Percentiles rank a stretch among this genome's conserved stretches.
Evolutionary conservation across 306 rosid species (phyloP).

Genomic region (Cyamopsis tetragonoloba): DNA sequence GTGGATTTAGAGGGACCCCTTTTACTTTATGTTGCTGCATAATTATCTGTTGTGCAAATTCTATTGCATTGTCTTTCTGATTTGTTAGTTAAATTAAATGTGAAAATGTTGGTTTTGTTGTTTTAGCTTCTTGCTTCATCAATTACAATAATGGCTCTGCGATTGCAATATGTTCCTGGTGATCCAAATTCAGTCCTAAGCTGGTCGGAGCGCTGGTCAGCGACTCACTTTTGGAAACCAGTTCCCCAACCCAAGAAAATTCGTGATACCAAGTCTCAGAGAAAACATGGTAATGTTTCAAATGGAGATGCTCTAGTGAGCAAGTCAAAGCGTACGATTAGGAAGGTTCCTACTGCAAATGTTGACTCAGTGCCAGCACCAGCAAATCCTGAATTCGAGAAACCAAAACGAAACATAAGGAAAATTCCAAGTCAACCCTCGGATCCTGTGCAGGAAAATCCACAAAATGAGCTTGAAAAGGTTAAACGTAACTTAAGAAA

Average conservation of each 20-base stretch:
- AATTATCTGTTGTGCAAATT: neutral
- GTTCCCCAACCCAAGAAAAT: slow-evolving; percentile 69
- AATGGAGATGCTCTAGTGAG: slow-evolving; percentile 53
- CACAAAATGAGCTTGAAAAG: slow-evolving; percentile 92
- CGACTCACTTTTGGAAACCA: slow-evolving; percentile 76
- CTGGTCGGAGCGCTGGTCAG: slow-evolving; percentile 92
- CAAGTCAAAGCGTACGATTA: slow-evolving; percentile 67
- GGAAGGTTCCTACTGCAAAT: slow-evolving; percentile 60
- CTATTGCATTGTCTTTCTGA: neutral
- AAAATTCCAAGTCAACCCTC: slow-evolving; percentile 63
- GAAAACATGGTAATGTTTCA: slow-evolving; percentile 50
- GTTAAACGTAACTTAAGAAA: slow-evolving; percentile 87
- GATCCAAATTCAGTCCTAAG: slow-evolving; percentile 79
- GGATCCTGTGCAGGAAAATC: slow-evolving; percentile 68
- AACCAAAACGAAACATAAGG: slow-evolving; percentile 66
- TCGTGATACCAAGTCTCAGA: slow-evolving; percentile 57
- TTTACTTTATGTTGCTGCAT: neutral
- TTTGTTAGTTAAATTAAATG: slow-evolving; percentile 5
- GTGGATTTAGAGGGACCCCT: neutral
- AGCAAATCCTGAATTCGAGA: slow-evolving; percentile 71
- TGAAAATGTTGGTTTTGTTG: slow-evolving; percentile 32
- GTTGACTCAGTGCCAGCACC: slow-evolving; percentile 46
- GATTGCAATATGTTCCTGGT: slow-evolving; percentile 56
- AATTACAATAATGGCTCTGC: slow-evolving; percentile 59
- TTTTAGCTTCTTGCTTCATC: slow-evolving; percentile 75